These are phyloP conservation scores for Ceratocystis ficicola DNA, from an alignment of 2,329 filamentous ascomycete species.

Conservation along the genomic window DNA sequence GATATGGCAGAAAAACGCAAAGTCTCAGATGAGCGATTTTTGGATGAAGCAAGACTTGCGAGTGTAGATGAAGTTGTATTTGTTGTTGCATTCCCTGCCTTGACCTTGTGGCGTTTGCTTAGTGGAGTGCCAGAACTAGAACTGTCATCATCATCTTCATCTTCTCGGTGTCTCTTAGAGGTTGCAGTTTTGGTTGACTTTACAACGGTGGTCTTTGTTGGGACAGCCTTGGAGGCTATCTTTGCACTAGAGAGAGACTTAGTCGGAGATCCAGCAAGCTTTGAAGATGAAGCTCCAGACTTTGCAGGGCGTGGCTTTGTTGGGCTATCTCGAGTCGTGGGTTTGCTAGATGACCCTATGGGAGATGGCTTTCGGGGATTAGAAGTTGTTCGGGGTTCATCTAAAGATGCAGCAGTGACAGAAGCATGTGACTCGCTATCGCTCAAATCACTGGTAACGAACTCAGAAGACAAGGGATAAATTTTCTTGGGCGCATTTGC, in stretches of 20 bases:
- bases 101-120: conserved; percentile 45
- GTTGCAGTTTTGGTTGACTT: conserved; percentile 25
- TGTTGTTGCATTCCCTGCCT: conserved; percentile 27
- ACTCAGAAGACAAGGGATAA: conserved; percentile 43
- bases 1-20: conserved; percentile 15
- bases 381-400: conserved; percentile 10
- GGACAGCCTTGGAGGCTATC: conserved; percentile 27
- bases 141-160: conserved; percentile 40
- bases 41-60: background rate
- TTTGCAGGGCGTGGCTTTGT: conserved; percentile 12
- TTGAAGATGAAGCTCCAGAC: background rate
- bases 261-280: background rate
- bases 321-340: conserved; percentile 15
- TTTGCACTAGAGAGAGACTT: conserved; percentile 17
- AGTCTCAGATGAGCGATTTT: conserved; percentile 9
- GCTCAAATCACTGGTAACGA: conserved; percentile 43
- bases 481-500: conserved; percentile 29
- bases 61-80: background rate
- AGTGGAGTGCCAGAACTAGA: conserved; percentile 49
- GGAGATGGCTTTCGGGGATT: conserved; percentile 18
- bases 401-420: conserved; percentile 8
- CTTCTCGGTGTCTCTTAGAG: conserved; percentile 42
- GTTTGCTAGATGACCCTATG: background rate
- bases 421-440: conserved; percentile 40
- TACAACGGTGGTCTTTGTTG: conserved; percentile 1